A percentile compares a stretch with the other conserved stretches of the same genome.
phyloP scores from a whole-genome alignment of 192 early-diverging fungal genomes.

The Linderina pennispora region DNA sequence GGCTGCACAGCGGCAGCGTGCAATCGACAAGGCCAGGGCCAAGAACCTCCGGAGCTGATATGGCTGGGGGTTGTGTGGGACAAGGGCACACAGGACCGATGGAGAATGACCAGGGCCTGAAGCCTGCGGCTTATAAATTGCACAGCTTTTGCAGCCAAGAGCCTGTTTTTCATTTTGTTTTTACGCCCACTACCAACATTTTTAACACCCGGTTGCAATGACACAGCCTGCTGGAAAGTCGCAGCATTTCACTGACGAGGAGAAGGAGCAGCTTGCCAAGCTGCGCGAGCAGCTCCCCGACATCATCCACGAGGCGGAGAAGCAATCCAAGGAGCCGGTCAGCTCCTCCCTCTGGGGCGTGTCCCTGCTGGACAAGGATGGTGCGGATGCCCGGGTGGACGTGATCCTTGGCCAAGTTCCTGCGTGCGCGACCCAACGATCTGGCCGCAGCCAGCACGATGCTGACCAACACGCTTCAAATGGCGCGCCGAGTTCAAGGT shows the following conservation, averaged over 20 bases:
- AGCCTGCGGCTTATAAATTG: no score
- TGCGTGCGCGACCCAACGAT: constrained; percentile 48
- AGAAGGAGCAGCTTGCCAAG: constrained; percentile 35
- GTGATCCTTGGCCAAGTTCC: constrained; percentile 55
- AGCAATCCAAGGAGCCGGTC: constrained; percentile 6
- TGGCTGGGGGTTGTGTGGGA: not conserved
- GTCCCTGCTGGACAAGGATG: constrained; percentile 12
- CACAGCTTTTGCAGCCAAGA: no score
- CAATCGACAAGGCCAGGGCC: constrained; percentile 18
- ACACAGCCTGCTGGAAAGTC: constrained; percentile 10
- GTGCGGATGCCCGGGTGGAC: constrained; percentile 45
- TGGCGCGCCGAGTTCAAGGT: constrained; percentile 52
- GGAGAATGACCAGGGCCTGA: no score
- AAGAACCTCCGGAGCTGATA: constrained; percentile 5
- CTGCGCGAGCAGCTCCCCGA: constrained; percentile 45
- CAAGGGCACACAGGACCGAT: not conserved
- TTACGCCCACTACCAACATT: not conserved
- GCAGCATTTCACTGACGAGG: constrained; percentile 40
- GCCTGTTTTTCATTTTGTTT: not conserved
- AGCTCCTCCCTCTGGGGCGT: constrained; percentile 48
- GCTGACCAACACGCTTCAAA: constrained; percentile 47
- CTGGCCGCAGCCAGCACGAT: constrained; percentile 41
- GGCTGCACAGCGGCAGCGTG: constrained; percentile 29
- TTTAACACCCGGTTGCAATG: not conserved
- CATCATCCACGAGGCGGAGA: constrained; percentile 33